Base-by-base conservation (phyloP, 768 basidiomycete genomes). In the Sistotremastrum suecicum region DNA sequence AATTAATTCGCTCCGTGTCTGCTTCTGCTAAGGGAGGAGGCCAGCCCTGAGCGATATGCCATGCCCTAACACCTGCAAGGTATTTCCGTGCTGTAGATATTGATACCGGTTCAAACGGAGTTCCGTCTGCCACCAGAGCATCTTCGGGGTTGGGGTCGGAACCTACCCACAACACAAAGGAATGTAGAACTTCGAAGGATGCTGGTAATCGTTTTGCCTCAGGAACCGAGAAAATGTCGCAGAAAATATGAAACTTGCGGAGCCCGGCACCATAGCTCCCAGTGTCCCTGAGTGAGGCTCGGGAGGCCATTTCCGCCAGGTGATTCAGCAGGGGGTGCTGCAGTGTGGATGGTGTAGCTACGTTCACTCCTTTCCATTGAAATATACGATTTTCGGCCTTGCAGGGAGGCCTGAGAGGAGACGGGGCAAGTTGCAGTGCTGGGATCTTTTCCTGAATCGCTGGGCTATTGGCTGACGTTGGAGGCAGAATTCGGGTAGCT, bases 11-110 rank as follows among this genome's bases (percentile, higher is more conserved):
- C 12, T 60, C 49, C 1, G 30, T 11, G 1, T 59, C 30, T 1
- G 43, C 49, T 1, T 48, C 48, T 0, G 58, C 50, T 0, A 66
- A 53, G 1, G 65, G 64, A 1, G 52, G 51, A 1, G 58, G 60
- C 66, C 65, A 68, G 0, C 62, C 65, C 44, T 68, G 66, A 0
- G 54, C 59, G 1, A 66, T 42, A 42, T 67, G 66, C 64, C 66
- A 68, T 0, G 65, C 67, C 2, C 60, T 44, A 0, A 68, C 51
- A 0, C 56, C 65, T 3, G 62, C 48, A 6, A 68, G 56, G 47
- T 68, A 68, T 43, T 66, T 68, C 6, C 43, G 28, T 0, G 53
- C 57, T 0, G 52, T 53, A 0, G 40, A 12, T 0, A 59, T 51
- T 0, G 62, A 53, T 0, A 68, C 54, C 3, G 64, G 55, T 48